Base-by-base conservation (phyloP, 768 basidiomycete species). In the Daedaleopsis sinensis region DNA sequence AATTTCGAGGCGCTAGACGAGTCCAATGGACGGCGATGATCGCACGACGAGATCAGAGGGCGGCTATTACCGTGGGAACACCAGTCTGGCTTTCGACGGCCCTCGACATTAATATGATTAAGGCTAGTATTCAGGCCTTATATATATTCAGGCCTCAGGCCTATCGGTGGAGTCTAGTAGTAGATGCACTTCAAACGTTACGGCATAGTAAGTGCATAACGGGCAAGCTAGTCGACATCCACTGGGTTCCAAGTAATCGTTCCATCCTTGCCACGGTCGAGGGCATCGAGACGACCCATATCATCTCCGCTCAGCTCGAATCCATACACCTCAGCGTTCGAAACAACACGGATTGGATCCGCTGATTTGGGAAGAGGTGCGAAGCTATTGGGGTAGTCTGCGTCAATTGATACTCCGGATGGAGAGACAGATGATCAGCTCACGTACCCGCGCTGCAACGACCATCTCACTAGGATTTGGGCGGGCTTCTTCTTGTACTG, bases 391-490 rank as follows among this genome's bases (percentile, higher is more conserved):
- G 24, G 19, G n/a, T 63, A n/a, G 6, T 6, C 4, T 11, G 4
- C 19, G 18, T 48, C 2, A 36, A 16, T 27, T n/a, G 24, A 16
- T 7, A 8, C 4, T 8, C 18, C n/a, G 6, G 24, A 12, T 21
- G 19, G 21, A 16, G 21, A n/a, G 18, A 16, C 5, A 37, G 5
- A 16, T 1, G n/a, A n/a, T n/a, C n/a, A n/a, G 35, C 37, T 4
- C 13, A 43, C 57, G 10, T n/a, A 58, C 90, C 68, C 23, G 82
- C 82, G 67, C 72, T 97, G 95, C 39, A 97, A 76, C 36, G 93
- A 95, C 93, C 94, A 97, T 24, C 96, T 84, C 57, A 96, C 76
- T n/a, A 97, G 82, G 47, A 96, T 79, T 68, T 97, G 94, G 13
- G 93, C 87, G 6, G 83, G 81, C 44, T 87, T 84, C 57, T 84